Percentiles rank a stretch among this genome's conserved stretches.
These are phyloP conservation scores for Suillus cothurnatus DNA, from an alignment of 768 basidiomycete genomes.

Conservation along the genomic window DNA sequence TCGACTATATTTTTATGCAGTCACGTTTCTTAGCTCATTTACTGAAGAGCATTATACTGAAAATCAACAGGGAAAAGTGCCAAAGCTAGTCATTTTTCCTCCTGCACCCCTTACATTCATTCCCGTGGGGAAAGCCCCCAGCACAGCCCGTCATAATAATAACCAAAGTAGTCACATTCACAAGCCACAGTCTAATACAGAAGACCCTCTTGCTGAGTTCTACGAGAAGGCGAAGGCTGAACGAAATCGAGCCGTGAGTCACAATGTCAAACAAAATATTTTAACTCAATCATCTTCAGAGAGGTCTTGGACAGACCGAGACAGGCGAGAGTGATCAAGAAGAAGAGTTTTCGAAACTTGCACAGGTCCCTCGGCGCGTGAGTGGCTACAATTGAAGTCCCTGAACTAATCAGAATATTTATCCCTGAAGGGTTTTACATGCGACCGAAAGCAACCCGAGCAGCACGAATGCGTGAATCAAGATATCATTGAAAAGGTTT, in stretches of 20 bases:
- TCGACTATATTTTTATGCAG: background rate
- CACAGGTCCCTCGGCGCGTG: slow-evolving; percentile 1
- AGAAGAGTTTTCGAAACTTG: slow-evolving; percentile 18
- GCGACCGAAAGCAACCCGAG: slow-evolving; percentile 51
- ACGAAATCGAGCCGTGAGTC: slow-evolving; percentile 43
- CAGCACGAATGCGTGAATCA: slow-evolving; percentile 57
- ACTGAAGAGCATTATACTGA: background rate
- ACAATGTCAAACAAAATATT: background rate
- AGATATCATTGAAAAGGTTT: slow-evolving; percentile 72
- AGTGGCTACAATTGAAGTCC: background rate
- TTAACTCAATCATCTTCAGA: slow-evolving; percentile 37
- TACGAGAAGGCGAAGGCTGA: slow-evolving; percentile 60
- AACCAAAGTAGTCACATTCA: slow-evolving; percentile 17
- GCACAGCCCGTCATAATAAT: slow-evolving; percentile 3
- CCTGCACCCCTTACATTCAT: slow-evolving; percentile 26
- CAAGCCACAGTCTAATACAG: slow-evolving; percentile 22
- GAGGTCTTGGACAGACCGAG: slow-evolving; percentile 38
- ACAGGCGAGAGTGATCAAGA: slow-evolving; percentile 34
- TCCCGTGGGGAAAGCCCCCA: background rate
- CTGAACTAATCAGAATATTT: background rate
- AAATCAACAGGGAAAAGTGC: background rate
- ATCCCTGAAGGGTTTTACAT: slow-evolving; percentile 58
- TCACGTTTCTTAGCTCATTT: background rate
- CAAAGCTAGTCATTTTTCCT: slow-evolving; percentile 22
- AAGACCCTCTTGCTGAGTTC: slow-evolving; percentile 67